Conservation (phyloP, 192 early-diverging fungal species). For the Helicostylum pulchrum region DNA sequence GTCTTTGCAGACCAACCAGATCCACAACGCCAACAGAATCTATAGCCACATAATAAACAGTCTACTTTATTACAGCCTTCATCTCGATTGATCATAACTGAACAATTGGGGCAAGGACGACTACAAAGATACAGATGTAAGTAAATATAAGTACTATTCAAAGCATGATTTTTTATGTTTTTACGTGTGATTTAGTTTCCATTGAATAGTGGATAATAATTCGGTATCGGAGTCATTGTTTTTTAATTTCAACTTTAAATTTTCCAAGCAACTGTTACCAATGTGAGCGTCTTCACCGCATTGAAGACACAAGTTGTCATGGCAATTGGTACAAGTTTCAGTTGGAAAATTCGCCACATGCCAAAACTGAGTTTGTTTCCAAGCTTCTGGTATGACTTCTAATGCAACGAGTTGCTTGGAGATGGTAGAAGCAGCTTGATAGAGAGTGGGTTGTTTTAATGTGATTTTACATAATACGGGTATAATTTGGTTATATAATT, state of each 20-base stretch:
- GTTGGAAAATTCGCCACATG: constrained; percentile 52
- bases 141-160: not conserved
- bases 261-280: constrained; percentile 37
- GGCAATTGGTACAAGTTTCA: constrained; percentile 40
- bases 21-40: constrained; percentile 64
- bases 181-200: constrained; percentile 40
- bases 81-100: constrained; percentile 61
- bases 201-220: constrained; percentile 25
- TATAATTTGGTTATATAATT: constrained; percentile 22
- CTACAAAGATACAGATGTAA: constrained; percentile 19
- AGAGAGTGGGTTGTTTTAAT: constrained; percentile 13
- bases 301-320: constrained; percentile 46
- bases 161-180: not conserved
- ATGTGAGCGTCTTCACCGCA: constrained; percentile 47
- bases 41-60: constrained; percentile 62
- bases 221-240: constrained; percentile 7
- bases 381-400: constrained; percentile 49
- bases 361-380: constrained; percentile 57
- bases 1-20: constrained; percentile 46
- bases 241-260: constrained; percentile 35
- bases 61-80: constrained; percentile 73
- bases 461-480: constrained; percentile 10
- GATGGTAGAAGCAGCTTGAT: constrained; percentile 17
- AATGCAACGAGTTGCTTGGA: constrained; percentile 44
- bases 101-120: constrained; percentile 63